Evolutionary conservation across 2,329 filamentous ascomycete species (phyloP), one percentile per base, ranked within the genome.

Genomic region (Cladosporium cucumerinum): DNA sequence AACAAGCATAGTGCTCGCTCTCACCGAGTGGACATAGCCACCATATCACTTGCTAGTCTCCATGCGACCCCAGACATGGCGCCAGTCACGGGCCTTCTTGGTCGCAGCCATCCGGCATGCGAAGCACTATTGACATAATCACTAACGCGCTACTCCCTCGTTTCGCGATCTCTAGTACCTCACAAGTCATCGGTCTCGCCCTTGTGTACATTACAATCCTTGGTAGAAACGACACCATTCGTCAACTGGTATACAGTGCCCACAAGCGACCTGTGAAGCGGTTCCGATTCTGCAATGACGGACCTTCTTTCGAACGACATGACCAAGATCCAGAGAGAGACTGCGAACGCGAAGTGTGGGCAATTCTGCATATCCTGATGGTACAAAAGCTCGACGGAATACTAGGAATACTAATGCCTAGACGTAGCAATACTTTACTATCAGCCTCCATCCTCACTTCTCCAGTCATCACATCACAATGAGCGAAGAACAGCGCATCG

Each of bases 401-500:
- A 46, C 39, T 46, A n/a, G 39, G n/a, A 46, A 46, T 46, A 21
- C 39, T 46, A n/a, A 23, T 46, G 39, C 39, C 39, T 46, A 12
- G 39, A 23, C 7, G n/a, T 21, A 46, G 39, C 39, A 46, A 46
- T 21, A 46, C 39, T 46, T 46, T n/a, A 46, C n/a, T 10, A 46
- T 21, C 39, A 11, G 12, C 39, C 4, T 46, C n/a, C 48, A n/a
- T 25, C 26, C 21, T 26, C 7, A 21, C 25, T 14, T 25, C 23
- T 18, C 25, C 57, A 48, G n/a, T 43, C 4, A 28, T 3, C 23
- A 32, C 34, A 26, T 49, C 25, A 57, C 36, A 48, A 71, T 72
- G 69, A 70, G 67, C 54, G 72, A 73, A 52, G 72, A 74, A 34
- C 72, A 72, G 57, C 68, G 72, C 25, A 73, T 75, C 61, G 61